Conservation (phyloP, 371 early-diverging fungal species). For the Apophysomyces elegans region DNA sequence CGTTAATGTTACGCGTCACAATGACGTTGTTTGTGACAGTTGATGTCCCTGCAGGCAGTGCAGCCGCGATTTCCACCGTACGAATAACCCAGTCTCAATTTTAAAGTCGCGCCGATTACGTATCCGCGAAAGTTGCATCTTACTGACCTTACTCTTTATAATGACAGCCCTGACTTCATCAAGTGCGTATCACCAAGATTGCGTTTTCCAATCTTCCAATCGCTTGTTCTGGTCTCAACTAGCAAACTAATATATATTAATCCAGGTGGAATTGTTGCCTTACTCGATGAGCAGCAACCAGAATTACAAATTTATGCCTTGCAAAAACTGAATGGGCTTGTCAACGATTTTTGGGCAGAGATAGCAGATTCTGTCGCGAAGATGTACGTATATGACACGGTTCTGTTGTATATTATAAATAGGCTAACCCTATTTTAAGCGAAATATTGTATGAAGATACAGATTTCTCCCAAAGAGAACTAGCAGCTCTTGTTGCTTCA, state of each 20-base stretch:
- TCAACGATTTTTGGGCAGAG: slow-evolving; percentile 97
- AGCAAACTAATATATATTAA: background rate
- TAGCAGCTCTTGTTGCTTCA: slow-evolving; percentile 95
- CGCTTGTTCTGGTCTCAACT: background rate
- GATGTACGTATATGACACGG: slow-evolving; percentile 66
- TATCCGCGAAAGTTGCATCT: background rate
- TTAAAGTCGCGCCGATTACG: no score
- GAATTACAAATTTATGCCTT: slow-evolving; percentile 93
- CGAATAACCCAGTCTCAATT: no score
- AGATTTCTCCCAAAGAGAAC: slow-evolving; percentile 78
- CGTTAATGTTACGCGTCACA: no score
- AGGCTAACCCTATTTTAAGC: slow-evolving; percentile 41
- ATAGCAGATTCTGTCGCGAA: slow-evolving; percentile 93
- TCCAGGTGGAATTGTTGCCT: slow-evolving; percentile 87
- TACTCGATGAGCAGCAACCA: slow-evolving; percentile 92
- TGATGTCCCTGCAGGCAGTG: no score
- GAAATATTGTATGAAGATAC: slow-evolving; percentile 94
- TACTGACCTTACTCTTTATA: slow-evolving; percentile 7
- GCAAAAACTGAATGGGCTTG: slow-evolving; percentile 81
- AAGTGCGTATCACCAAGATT: slow-evolving; percentile 32
- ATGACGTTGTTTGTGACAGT: no score
- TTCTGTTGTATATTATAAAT: background rate
- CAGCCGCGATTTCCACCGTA: no score
- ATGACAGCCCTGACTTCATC: slow-evolving; percentile 58
- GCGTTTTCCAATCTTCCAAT: background rate